These are phyloP conservation scores for Pyrus communis DNA, from an alignment of 306 rosid genomes.

Conservation along the genomic window DNA sequence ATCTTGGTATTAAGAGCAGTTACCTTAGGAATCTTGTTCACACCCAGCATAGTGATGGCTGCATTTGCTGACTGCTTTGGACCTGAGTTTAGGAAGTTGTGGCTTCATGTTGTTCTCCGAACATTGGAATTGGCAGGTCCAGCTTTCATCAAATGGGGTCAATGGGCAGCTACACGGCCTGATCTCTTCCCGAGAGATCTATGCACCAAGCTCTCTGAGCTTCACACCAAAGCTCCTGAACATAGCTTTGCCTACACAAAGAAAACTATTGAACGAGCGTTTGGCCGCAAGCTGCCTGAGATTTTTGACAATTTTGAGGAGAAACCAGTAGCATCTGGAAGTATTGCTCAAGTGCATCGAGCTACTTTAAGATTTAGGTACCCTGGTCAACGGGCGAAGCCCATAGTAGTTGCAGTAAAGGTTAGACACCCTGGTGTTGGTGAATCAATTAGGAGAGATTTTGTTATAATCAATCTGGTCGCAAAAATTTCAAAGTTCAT, in stretches of 20 bases:
- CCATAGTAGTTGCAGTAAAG: conserved; percentile 82
- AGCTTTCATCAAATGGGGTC: conserved; percentile 99
- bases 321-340: conserved; percentile 93
- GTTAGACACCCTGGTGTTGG: conserved; percentile 99
- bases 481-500: conserved; percentile 71
- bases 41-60: conserved; percentile 86
- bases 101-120: conserved; percentile 79
- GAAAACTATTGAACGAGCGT: conserved; percentile 84
- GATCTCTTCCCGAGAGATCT: conserved; percentile 96
- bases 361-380: conserved; percentile 74
- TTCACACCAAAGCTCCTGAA: conserved; percentile 94
- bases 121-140: conserved; percentile 89
- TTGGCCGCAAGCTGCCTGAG: conserved; percentile 77
- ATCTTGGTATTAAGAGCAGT: conserved; percentile 64
- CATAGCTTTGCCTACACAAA: conserved; percentile 86
- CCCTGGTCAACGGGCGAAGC: conserved; percentile 80
- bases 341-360: conserved; percentile 97
- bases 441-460: conserved; percentile 93
- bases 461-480: conserved; percentile 59
- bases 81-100: conserved; percentile 52
- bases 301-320: conserved; percentile 95
- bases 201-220: conserved; percentile 71
- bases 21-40: conserved; percentile 65
- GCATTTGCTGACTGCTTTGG: conserved; percentile 74
- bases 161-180: conserved; percentile 99